These are phyloP conservation scores for Rheum nobile DNA, from an alignment of 148 eudicot species.

Conservation along the genomic window DNA sequence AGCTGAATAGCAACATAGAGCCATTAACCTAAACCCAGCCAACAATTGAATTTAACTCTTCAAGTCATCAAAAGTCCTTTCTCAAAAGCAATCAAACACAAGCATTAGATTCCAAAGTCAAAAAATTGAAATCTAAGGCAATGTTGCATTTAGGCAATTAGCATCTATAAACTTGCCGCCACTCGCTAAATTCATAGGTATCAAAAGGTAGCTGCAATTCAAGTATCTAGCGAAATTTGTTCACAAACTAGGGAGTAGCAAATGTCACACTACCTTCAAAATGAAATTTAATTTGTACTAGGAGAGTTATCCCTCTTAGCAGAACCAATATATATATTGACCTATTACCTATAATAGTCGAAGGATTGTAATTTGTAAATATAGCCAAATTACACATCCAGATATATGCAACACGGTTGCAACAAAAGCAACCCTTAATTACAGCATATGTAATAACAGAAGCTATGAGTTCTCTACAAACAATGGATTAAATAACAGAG, in stretches of 20 bases:
- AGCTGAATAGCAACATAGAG: background rate
- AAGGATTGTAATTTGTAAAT: too few relatives aligned
- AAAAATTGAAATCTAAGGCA: background rate
- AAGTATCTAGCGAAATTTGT: too few relatives aligned
- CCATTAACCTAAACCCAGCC: background rate
- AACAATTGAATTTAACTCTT: background rate
- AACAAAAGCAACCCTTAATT: background rate
- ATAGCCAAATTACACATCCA: too few relatives aligned
- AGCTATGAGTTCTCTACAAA: background rate
- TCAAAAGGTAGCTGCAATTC: background rate
- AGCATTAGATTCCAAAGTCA: too few relatives aligned
- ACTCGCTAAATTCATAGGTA: background rate
- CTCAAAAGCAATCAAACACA: background rate
- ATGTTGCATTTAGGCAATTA: background rate
- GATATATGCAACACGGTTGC: too few relatives aligned
- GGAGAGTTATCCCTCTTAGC: too few relatives aligned
- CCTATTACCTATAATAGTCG: too few relatives aligned
- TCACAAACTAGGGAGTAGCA: background rate
- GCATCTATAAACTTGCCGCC: background rate
- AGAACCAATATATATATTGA: too few relatives aligned
- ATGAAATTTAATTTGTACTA: too few relatives aligned
- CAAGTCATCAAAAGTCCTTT: background rate
- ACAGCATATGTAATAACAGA: background rate
- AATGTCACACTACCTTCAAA: too few relatives aligned
- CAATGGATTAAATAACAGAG: background rate